Percentiles rank a stretch among this genome's conserved stretches.
Evolutionary conservation across 148 eudicot species (phyloP).

Genomic region (Silene latifolia): DNA sequence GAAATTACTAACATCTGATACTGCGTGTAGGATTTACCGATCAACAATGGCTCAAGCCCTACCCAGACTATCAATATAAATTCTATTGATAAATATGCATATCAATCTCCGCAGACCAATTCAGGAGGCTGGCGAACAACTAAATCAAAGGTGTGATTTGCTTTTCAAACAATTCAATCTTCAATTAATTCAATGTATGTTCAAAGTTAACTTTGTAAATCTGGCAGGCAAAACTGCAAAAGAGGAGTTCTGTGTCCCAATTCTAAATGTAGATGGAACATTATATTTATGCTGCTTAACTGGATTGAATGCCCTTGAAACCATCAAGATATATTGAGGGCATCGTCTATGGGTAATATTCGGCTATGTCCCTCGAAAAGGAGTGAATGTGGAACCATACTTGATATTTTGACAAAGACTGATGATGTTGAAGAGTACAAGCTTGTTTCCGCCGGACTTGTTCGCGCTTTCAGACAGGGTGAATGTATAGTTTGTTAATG

Average conservation of each 20-base stretch:
- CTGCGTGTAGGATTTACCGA: conserved; percentile 40
- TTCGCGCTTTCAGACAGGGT: too few relatives aligned
- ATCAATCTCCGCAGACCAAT: conserved; percentile 35
- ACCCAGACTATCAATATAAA: conserved; percentile 25
- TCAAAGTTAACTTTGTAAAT: conserved; percentile 16
- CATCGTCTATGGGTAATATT: not conserved
- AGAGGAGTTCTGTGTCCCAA: conserved; percentile 35
- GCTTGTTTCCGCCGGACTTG: too few relatives aligned
- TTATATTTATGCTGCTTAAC: not conserved
- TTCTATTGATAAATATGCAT: conserved; percentile 55
- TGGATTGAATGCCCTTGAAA: too few relatives aligned
- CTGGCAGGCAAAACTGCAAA: conserved; percentile 65
- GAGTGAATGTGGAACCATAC: too few relatives aligned
- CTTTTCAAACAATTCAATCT: not conserved
- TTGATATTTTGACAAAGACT: too few relatives aligned
- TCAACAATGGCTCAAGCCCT: conserved; percentile 22
- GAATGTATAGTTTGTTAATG: too few relatives aligned
- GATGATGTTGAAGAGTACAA: too few relatives aligned
- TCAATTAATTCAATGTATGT: not conserved
- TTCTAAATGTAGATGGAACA: conserved; percentile 2
- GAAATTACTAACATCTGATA: conserved; percentile 4
- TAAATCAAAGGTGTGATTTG: conserved; percentile 55
- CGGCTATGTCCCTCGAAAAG: too few relatives aligned
- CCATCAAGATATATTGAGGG: not conserved
- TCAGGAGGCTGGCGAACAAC: conserved; percentile 78